phyloP scores from a whole-genome alignment of 768 basidiomycete genomes.

The Amanita thiersii region DNA sequence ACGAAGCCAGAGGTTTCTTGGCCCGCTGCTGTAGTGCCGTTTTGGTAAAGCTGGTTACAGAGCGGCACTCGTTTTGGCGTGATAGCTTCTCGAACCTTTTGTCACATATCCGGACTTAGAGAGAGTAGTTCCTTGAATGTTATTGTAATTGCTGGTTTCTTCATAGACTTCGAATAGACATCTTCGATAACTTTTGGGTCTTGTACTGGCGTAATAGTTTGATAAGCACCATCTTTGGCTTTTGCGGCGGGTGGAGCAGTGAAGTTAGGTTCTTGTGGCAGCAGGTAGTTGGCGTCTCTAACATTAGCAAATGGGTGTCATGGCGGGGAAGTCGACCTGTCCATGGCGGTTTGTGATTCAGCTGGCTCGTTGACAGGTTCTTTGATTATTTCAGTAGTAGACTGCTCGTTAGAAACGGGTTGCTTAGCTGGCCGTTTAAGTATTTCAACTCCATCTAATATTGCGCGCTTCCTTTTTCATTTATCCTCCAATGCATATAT shows the following conservation, averaged over 20 bases:
- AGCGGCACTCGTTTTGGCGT: slow-evolving; percentile 9
- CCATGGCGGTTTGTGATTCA: background rate
- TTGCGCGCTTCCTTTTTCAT: background rate
- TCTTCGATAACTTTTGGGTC: slow-evolving; percentile 10
- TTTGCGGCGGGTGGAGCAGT: slow-evolving; percentile 8
- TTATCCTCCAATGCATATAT: background rate
- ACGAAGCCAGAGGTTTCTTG: background rate
- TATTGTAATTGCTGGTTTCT: slow-evolving; percentile 12
- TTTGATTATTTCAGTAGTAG: too few species aligned
- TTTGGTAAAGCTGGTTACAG: background rate
- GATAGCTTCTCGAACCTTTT: slow-evolving; percentile 11
- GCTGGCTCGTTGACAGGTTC: too few species aligned
- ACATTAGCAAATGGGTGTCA: slow-evolving; percentile 13
- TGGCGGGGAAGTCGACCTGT: background rate
- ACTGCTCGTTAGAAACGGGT: too few species aligned
- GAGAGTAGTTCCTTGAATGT: slow-evolving; percentile 14
- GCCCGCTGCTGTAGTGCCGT: background rate
- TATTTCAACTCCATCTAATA: background rate
- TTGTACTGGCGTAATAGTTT: slow-evolving; percentile 12
- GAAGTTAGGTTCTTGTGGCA: slow-evolving; percentile 10
- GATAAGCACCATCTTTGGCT: slow-evolving; percentile 13
- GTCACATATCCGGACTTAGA: slow-evolving; percentile 14
- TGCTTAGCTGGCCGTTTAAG: background rate
- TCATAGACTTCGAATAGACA: slow-evolving; percentile 12
- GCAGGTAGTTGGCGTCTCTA: slow-evolving; percentile 13